Evolutionary conservation across 2,329 filamentous ascomycete species (phyloP), one percentile per base, ranked within the genome.

Genomic region (Neophaeococcomyces aloes): DNA sequence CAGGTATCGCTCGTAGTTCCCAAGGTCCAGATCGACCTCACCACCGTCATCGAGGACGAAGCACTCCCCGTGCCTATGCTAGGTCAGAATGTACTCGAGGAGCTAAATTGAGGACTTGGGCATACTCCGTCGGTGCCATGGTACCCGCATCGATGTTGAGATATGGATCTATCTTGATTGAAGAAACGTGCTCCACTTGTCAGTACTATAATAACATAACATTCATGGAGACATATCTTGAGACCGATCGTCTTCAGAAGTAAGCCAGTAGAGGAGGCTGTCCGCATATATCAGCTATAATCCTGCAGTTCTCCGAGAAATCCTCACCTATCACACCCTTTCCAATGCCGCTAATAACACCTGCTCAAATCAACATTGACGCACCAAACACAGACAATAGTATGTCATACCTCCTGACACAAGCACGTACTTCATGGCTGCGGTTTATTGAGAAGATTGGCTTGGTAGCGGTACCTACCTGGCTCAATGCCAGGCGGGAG

Each of bases 21-120:
- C 81, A 27, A 86, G 70, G 60, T 86, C 81, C 46, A 86, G 74
- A 58, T 85, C 81, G 50, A 79, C 76, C 63, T 86, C 83, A 53
- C 83, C 83, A 51, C 85, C 85, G 57, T 91, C 86, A 55, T 85
- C 78, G 46, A 91, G 75, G 38, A 95, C 88, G 60, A 89, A 94
- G 54, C 83, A 82, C 67, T 94, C 88, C 53, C 88, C 88, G 60
- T 94, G 86, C 63, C 79, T 83, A 52, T 35, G 41, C 36, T 18
- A 34, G 34, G 40, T 47, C 46, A 45, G 48, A n/a, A 45, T 18
- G 38, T 23, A 31, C 10, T 41, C 21, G n/a, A n/a, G 14, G 19
- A 23, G 27, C 14, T 33, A 17, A n/a, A 5, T 5, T 19, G 19
- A 33, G 29, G 37, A 38, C 35, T 38, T 36, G 19, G 29, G 57